Evolutionary conservation across 2,329 filamentous ascomycete genomes (phyloP).

Genomic region (Myrmaecium sp.): DNA sequence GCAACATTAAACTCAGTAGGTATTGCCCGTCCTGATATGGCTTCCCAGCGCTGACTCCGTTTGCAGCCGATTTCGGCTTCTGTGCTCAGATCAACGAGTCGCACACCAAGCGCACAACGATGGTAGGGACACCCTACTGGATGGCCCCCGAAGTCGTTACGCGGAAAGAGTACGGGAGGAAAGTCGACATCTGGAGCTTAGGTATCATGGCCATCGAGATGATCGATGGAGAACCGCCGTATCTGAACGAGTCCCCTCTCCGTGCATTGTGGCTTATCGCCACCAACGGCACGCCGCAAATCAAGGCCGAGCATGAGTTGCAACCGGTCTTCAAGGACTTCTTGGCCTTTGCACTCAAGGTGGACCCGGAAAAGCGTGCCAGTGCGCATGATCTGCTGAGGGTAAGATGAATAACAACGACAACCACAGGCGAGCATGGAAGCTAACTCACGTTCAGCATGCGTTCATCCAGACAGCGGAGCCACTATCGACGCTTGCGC

Average conservation of each 20-base stretch:
- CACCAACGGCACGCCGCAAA: constrained; percentile 84
- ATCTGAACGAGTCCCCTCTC: constrained; percentile 85
- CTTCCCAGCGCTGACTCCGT: constrained; percentile 4
- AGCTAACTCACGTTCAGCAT: constrained; percentile 16
- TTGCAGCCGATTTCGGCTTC: constrained; percentile 85
- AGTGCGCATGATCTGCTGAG: constrained; percentile 85
- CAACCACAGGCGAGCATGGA: constrained; percentile 1
- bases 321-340: constrained; percentile 79
- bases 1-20: constrained; percentile 94
- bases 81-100: constrained; percentile 96
- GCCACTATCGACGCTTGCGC: constrained; percentile 52
- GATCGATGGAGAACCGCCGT: constrained; percentile 97
- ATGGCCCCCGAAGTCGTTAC: constrained; percentile 99
- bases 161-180: constrained; percentile 91
- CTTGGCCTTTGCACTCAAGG: constrained; percentile 80
- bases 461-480: constrained; percentile 36
- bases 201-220: constrained; percentile 99
- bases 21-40: constrained; percentile 4
- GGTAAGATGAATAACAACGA: constrained; percentile 39
- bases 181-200: constrained; percentile 96
- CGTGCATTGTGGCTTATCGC: constrained; percentile 91
- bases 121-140: constrained; percentile 99
- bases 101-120: constrained; percentile 93
- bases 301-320: constrained; percentile 81
- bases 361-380: constrained; percentile 91